Base-by-base conservation (phyloP, 805 yeast species). In the Barnettozyma sucrosica region DNA sequence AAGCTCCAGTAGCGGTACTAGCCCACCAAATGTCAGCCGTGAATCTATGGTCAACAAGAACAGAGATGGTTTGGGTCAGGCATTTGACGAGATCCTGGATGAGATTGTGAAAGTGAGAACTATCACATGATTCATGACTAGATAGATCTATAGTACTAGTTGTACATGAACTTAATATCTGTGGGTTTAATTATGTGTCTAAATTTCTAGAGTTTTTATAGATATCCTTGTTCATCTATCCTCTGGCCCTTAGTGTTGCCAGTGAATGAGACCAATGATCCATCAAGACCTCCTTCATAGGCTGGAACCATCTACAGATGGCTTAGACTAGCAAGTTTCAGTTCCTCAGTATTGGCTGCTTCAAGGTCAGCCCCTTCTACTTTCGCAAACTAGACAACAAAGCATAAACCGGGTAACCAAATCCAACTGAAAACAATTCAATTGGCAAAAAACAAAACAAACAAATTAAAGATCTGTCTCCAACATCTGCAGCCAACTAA, bases 81-180 rank as follows among this genome's bases (percentile, higher is more conserved):
- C 51, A 14, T 48, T 44, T 42, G 51, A 48, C 42, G 48, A 48
- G 40, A 48, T 48, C 14, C 18, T 48, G 23, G 51, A 48, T 21
- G 48, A 48, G 18, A 41, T 48, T 18, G 51, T 45, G 19, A 48
- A 36, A 36, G 48, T 45, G 6, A 45, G 51, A 38, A 48, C 51
- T 5, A 39, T 33, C 13, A n/a, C 34, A 16, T 48, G 25, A 36
- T 40, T 3, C 9, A 10, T 13, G 10, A 40, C 3, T 16, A 18
- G 37, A 37, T 37, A 13, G 13, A 28, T 28, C 7, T 16, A 28
- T 4, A 13, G 32, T 28, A 13, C 32, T 4, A 16, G n/a, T 11
- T 28, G 7, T 4, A 4, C 16, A 13, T 28, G 32, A 13, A 28
- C 32, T 36, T 23, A 37, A 21, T 37, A 37, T 13, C 23, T 18